phyloP scores from a whole-genome alignment of 176 grass and related monocot species.

The Juncus inflexus region DNA sequence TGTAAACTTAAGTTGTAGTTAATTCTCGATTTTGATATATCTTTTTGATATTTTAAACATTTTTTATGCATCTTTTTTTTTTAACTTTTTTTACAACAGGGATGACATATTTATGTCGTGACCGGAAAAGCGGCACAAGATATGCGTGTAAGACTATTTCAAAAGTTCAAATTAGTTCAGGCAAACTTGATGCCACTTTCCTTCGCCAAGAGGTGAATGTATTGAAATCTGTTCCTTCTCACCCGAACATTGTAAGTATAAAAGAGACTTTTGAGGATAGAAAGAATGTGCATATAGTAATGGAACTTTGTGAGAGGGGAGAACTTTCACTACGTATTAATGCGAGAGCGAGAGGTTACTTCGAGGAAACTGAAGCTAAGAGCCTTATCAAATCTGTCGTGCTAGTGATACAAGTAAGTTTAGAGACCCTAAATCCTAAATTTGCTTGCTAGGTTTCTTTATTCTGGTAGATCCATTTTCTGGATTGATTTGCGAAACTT shows the following conservation, averaged over 20 bases:
- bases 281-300: not conserved
- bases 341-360: not conserved
- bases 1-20: no score
- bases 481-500: no score
- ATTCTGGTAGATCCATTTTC: no score
- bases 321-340: not conserved
- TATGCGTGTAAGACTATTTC: constrained; percentile 3
- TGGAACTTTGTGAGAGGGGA: constrained; percentile 15
- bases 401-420: not conserved
- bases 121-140: not conserved
- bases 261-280: not conserved
- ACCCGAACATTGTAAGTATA: not conserved
- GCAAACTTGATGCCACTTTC: not conserved
- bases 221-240: not conserved
- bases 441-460: no score
- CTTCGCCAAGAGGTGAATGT: not conserved
- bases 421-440: no score
- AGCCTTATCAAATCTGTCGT: not conserved
- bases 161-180: not conserved
- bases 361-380: not conserved
- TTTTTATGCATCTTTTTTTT: no score
- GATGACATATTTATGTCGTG: not conserved
- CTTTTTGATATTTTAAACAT: no score
- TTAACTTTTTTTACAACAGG: not conserved
- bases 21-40: no score